Evolutionary conservation across 2,329 filamentous ascomycete genomes (phyloP).

Genomic region (Verticillium isaacii): DNA sequence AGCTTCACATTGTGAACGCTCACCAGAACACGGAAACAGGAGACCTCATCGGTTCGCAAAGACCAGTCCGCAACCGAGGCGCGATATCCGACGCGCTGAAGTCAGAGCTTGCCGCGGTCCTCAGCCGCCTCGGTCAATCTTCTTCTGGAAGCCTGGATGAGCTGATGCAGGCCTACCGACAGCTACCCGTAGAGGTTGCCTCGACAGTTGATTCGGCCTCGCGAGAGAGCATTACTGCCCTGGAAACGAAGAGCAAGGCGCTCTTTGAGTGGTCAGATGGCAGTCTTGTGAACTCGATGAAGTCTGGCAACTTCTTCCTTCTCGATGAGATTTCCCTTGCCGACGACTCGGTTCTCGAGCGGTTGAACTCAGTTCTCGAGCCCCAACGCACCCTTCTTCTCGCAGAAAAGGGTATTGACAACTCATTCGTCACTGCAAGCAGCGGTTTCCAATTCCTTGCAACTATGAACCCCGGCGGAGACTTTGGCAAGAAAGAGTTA

Average conservation of each 20-base stretch:
- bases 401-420: constrained; percentile 85
- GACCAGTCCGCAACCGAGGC: constrained; percentile 81
- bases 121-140: constrained; percentile 36
- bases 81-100: constrained; percentile 63
- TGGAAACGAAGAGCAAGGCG: constrained; percentile 65
- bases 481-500: constrained; percentile 96
- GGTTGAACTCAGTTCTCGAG: constrained; percentile 94
- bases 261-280: constrained; percentile 97
- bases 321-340: constrained; percentile 97
- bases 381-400: constrained; percentile 79
- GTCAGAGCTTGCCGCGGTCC: constrained; percentile 49
- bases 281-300: constrained; percentile 91
- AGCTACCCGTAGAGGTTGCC: constrained; percentile 37
- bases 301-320: constrained; percentile 81
- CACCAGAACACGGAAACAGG: constrained; percentile 98
- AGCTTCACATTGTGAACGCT: constrained; percentile 88
- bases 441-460: constrained; percentile 92
- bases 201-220: constrained; percentile 43
- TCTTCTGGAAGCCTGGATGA: constrained; percentile 42
- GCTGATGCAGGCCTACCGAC: constrained; percentile 55
- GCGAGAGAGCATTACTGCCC: constrained; percentile 38
- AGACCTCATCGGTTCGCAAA: constrained; percentile 91
- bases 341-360: constrained; percentile 93
- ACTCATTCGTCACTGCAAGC: constrained; percentile 71
- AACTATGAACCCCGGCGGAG: constrained; percentile 98